These are phyloP conservation scores for Erucastrum elatum DNA, from an alignment of 345 rosid species.

Conservation along the genomic window DNA sequence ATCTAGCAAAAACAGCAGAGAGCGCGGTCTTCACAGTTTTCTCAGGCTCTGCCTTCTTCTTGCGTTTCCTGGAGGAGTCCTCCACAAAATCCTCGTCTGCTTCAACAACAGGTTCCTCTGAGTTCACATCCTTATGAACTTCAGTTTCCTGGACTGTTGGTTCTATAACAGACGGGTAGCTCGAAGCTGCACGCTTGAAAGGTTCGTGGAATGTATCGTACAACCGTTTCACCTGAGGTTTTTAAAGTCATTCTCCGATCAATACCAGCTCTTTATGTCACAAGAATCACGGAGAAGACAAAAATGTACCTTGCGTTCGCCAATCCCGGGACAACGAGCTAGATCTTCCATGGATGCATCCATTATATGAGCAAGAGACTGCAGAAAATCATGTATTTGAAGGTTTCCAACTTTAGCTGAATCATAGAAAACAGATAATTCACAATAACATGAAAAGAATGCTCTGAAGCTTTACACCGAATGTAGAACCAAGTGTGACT, in stretches of 20 bases:
- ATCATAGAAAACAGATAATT: neutral
- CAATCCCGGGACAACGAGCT: constrained; percentile 93
- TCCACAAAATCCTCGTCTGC: constrained; percentile 48
- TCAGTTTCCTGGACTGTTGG: constrained; percentile 43
- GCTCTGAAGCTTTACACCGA: constrained; percentile 57
- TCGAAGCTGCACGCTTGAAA: constrained; percentile 67
- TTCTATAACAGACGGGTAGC: constrained; percentile 51
- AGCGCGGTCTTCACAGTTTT: constrained; percentile 67
- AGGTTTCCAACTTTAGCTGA: constrained; percentile 3
- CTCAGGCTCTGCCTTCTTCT: constrained; percentile 59
- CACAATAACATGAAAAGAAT: neutral
- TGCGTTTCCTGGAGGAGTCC: constrained; percentile 44
- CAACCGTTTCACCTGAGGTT: constrained; percentile 75
- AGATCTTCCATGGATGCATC: constrained; percentile 97
- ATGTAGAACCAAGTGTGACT: constrained; percentile 93
- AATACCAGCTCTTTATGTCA: neutral
- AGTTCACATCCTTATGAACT: constrained; percentile 41
- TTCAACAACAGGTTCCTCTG: constrained; percentile 44
- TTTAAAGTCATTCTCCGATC: neutral
- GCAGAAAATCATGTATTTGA: constrained; percentile 26
- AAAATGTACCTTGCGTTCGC: constrained; percentile 77
- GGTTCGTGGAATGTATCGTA: constrained; percentile 94
- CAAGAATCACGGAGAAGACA: neutral
- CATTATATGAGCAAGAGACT: constrained; percentile 83
- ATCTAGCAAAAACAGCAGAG: constrained; percentile 68